Percentiles rank a stretch among this genome's conserved stretches.
Evolutionary conservation across 2,329 filamentous ascomycete genomes (phyloP).

Genomic region (Claviceps capensis): DNA sequence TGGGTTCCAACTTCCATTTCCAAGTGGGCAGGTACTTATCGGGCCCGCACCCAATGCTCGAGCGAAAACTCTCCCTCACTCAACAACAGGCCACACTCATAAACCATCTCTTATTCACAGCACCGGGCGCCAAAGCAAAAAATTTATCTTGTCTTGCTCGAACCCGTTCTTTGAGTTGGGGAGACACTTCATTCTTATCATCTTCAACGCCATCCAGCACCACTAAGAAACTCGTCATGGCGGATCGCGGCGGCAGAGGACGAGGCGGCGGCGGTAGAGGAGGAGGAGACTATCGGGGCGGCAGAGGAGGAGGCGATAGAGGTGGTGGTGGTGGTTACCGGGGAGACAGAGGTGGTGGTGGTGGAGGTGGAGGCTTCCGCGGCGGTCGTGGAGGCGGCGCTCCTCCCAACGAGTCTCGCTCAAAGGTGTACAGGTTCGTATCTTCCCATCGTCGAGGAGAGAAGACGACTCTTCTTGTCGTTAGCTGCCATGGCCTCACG

Average conservation of each 20-base stretch:
- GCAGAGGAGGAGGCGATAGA: constrained; percentile 11
- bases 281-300: constrained; percentile 5
- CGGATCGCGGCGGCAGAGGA: constrained; percentile 16
- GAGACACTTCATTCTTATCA: background rate
- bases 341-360: constrained; percentile 7
- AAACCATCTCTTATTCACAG: too few species aligned
- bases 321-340: constrained; percentile 6
- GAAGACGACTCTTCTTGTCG: too few species aligned
- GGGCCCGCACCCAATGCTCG: background rate
- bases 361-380: constrained; percentile 3
- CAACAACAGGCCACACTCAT: background rate
- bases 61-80: background rate
- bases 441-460: background rate
- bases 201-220: background rate
- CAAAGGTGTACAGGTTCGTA: constrained; percentile 10
- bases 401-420: constrained; percentile 10
- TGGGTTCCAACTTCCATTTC: too few species aligned
- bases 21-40: too few species aligned
- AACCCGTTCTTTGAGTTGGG: background rate
- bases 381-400: constrained; percentile 12
- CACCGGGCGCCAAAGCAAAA: too few species aligned
- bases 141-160: background rate
- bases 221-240: constrained; percentile 9
- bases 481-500: too few species aligned
- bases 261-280: constrained; percentile 5